These are phyloP conservation scores for Trichocladium uniseriatum DNA, from an alignment of 495 filamentous ascomycete genomes.

Conservation along the genomic window DNA sequence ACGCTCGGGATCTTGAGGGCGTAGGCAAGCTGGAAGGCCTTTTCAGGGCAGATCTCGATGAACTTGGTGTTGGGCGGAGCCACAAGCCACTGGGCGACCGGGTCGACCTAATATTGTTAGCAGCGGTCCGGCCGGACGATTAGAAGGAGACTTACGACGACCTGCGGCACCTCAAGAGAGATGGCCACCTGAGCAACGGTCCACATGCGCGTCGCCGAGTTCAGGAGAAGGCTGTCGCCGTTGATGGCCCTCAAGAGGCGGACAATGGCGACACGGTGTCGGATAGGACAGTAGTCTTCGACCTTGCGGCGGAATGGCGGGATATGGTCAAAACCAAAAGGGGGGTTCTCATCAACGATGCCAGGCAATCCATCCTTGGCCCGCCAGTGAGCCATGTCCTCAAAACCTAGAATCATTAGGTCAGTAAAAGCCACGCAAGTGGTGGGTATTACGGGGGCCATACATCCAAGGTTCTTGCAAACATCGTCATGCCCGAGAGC, in stretches of 20 bases:
- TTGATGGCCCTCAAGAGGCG: conserved; percentile 47
- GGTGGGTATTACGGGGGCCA: not conserved
- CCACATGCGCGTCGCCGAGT: conserved; percentile 57
- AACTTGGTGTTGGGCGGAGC: conserved; percentile 34
- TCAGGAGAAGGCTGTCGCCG: conserved; percentile 41
- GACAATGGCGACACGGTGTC: conserved; percentile 53
- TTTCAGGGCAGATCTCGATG: conserved; percentile 38
- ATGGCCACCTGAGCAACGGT: conserved; percentile 53
- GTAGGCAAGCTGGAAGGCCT: conserved; percentile 34
- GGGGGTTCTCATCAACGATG: conserved; percentile 14
- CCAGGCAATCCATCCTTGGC: conserved; percentile 6
- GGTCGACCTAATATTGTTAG: conserved; percentile 16
- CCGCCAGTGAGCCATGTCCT: conserved; percentile 9
- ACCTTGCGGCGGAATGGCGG: conserved; percentile 25
- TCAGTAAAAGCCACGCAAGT: not conserved
- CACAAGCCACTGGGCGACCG: conserved; percentile 35
- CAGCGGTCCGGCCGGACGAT: not conserved
- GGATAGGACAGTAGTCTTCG: conserved; percentile 49
- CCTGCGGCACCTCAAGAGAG: conserved; percentile 41
- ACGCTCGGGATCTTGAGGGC: conserved; percentile 27
- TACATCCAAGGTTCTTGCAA: conserved; percentile 16
- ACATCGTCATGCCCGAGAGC: conserved; percentile 28
- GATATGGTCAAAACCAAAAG: not conserved
- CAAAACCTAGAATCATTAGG: conserved; percentile 8
- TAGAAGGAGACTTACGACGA: conserved; percentile 25